Evolutionary conservation across 805 yeast species (phyloP).

Genomic region (Diddensiella transvaalensis): DNA sequence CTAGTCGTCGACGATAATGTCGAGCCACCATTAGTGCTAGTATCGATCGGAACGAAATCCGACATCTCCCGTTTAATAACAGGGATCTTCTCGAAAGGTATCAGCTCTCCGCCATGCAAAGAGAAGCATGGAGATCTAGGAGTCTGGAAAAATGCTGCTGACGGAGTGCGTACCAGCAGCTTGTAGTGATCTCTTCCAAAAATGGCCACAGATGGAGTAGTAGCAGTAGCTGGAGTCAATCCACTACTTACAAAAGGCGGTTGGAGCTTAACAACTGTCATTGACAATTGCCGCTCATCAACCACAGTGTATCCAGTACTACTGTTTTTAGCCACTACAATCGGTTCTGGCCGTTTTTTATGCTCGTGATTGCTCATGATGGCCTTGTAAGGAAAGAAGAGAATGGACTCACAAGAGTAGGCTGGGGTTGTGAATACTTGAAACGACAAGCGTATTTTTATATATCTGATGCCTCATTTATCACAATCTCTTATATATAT

Average conservation of each 20-base stretch:
- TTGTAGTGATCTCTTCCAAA: slow-evolving; percentile 13
- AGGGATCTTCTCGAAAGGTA: not conserved
- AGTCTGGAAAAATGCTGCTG: slow-evolving; percentile 2
- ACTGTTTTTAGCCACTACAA: not conserved
- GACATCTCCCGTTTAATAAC: not conserved
- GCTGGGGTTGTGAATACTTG: no score
- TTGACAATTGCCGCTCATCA: not conserved
- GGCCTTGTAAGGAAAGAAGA: no score
- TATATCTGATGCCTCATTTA: no score
- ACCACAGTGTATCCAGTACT: not conserved
- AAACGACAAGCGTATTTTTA: no score
- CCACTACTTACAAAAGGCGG: not conserved
- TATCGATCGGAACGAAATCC: not conserved
- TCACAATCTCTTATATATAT: no score
- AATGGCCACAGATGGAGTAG: slow-evolving; percentile 21
- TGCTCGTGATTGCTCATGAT: not conserved
- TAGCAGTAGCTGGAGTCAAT: slow-evolving; percentile 20
- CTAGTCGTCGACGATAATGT: not conserved
- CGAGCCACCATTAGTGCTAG: not conserved
- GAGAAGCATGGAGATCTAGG: slow-evolving; percentile 3
- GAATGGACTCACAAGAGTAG: no score
- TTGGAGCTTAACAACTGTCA: no score
- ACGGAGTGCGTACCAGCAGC: slow-evolving; percentile 6
- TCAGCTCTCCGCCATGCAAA: not conserved
- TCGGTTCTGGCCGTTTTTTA: not conserved